A percentile compares a stretch with the other conserved stretches of the same genome.
Evolutionary conservation across 2,329 filamentous ascomycete species (phyloP).

Genomic region (Trichoderma semiorbis): DNA sequence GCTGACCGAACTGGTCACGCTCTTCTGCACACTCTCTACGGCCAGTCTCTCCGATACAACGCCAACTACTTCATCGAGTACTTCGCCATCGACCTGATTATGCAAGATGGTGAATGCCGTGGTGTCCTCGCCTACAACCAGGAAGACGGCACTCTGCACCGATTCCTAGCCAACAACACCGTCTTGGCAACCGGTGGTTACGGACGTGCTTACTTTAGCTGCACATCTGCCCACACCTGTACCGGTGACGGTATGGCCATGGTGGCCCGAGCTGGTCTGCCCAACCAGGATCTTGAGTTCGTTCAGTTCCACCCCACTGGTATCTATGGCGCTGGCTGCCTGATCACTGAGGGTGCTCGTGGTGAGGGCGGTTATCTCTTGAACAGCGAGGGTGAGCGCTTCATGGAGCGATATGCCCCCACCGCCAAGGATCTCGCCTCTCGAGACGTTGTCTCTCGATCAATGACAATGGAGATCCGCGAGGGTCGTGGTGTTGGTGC

Average conservation of each 20-base stretch:
- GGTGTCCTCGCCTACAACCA: slow-evolving; percentile 98
- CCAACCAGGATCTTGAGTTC: slow-evolving; percentile 99
- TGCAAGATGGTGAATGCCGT: slow-evolving; percentile 95
- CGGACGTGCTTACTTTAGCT: slow-evolving; percentile 96
- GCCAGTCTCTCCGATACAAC: slow-evolving; percentile 94
- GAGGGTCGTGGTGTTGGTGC: slow-evolving; percentile 95
- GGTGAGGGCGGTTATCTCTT: slow-evolving; percentile 97
- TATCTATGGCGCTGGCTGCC: slow-evolving; percentile 96
- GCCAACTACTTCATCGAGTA: slow-evolving; percentile 99
- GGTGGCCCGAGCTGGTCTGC: slow-evolving; percentile 94
- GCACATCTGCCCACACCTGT: slow-evolving; percentile 96
- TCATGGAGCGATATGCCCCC: slow-evolving; percentile 98
- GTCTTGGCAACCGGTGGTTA: slow-evolving; percentile 96
- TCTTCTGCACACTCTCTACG: slow-evolving; percentile 96
- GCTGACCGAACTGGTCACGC: slow-evolving; percentile 97
- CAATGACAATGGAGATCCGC: slow-evolving; percentile 97
- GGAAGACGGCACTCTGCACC: slow-evolving; percentile 95
- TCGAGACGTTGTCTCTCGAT: slow-evolving; percentile 93
- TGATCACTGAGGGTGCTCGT: slow-evolving; percentile 97
- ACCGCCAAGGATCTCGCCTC: slow-evolving; percentile 97
- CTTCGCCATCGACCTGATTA: slow-evolving; percentile 94
- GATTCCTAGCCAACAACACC: slow-evolving; percentile 95
- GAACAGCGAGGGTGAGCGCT: slow-evolving; percentile 96
- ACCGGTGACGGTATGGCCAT: slow-evolving; percentile 99
- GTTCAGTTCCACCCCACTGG: slow-evolving; percentile 99